These are phyloP conservation scores for Ustilago trichophora DNA, from an alignment of 1,284 basidiomycete species.

Conservation along the genomic window DNA sequence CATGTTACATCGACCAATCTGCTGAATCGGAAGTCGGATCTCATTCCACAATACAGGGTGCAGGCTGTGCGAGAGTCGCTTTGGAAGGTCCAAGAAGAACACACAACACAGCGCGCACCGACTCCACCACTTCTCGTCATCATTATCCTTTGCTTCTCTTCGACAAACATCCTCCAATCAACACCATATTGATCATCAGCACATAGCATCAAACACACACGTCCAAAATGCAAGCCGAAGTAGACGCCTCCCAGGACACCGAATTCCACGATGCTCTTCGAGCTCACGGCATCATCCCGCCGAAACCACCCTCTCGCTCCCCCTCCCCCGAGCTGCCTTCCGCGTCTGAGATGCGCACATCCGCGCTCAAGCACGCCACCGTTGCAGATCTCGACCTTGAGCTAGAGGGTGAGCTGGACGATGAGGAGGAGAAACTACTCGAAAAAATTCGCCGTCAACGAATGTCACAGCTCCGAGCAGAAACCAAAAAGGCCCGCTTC, in stretches of 20 bases:
- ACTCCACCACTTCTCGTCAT: background rate
- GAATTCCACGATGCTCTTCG: constrained; percentile 65
- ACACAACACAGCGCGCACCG: background rate
- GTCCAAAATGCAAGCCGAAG: constrained; percentile 46
- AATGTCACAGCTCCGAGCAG: constrained; percentile 74
- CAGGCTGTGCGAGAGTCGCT: background rate
- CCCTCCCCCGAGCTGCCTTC: constrained; percentile 61
- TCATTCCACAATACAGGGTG: constrained; percentile 3
- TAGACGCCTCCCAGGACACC: constrained; percentile 59
- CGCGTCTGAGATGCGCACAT: constrained; percentile 35
- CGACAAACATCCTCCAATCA: background rate
- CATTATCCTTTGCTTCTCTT: background rate
- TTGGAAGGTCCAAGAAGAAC: constrained; percentile 18
- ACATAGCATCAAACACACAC: too few species aligned
- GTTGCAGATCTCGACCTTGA: constrained; percentile 53
- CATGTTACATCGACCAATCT: too few species aligned
- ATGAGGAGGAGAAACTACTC: constrained; percentile 81
- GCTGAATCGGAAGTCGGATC: constrained; percentile 7
- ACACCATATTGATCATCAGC: too few species aligned
- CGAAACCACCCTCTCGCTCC: constrained; percentile 60
- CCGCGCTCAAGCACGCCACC: constrained; percentile 49
- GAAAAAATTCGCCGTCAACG: constrained; percentile 76
- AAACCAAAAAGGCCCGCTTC: constrained; percentile 77
- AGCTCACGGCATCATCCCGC: constrained; percentile 63
- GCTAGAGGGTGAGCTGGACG: constrained; percentile 65